Evolutionary conservation across 2,329 filamentous ascomycete species (phyloP).

Genomic region (Grosmannia clavigera): DNA sequence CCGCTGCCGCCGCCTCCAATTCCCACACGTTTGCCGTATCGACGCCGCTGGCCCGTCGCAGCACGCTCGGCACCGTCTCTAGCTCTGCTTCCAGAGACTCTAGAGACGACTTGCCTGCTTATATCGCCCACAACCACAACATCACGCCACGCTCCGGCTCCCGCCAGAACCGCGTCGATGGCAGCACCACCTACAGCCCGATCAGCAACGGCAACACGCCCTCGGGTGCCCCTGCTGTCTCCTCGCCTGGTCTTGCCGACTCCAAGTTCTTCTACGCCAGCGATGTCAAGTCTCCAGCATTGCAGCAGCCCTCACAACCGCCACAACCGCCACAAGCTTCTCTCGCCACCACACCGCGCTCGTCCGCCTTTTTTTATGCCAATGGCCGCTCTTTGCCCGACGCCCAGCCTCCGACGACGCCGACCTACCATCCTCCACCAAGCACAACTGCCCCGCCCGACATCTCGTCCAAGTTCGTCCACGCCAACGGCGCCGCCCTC

Average conservation of each 20-base stretch:
- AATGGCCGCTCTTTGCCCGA: constrained; percentile 32
- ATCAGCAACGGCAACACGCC: constrained; percentile 33
- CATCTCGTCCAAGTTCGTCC: constrained; percentile 56
- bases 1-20: neutral
- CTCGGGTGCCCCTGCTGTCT: constrained; percentile 11
- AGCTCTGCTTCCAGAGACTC: too few species aligned
- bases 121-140: constrained; percentile 44
- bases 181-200: constrained; percentile 22
- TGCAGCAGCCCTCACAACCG: neutral
- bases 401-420: constrained; percentile 6
- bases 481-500: constrained; percentile 48
- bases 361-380: constrained; percentile 43
- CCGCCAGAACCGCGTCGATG: constrained; percentile 60
- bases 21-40: constrained; percentile 5
- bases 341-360: constrained; percentile 16
- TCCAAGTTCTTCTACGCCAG: constrained; percentile 54
- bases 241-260: constrained; percentile 31
- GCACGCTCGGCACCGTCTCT: neutral
- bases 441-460: constrained; percentile 9
- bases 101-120: constrained; percentile 38
- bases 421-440: neutral
- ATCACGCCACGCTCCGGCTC: constrained; percentile 69
- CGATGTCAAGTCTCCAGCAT: too few species aligned
- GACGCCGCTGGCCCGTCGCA: constrained; percentile 29
- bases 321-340: constrained; percentile 1